phyloP scores from a whole-genome alignment of 495 filamentous ascomycete genomes.

The Evernia prunastri region DNA sequence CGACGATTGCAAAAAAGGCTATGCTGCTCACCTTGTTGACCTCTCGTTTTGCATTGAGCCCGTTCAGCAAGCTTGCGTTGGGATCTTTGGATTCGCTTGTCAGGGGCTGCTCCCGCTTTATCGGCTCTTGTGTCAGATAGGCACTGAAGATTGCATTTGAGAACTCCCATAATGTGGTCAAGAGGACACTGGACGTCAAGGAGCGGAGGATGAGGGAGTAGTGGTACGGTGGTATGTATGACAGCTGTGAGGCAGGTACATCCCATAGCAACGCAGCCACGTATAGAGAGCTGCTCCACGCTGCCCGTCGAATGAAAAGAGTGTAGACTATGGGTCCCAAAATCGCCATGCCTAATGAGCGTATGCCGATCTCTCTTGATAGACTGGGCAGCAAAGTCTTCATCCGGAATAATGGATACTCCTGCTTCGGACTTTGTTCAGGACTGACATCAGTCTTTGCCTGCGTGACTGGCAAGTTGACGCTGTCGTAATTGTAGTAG shows the following conservation, averaged over 20 bases:
- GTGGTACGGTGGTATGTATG: constrained; percentile 51
- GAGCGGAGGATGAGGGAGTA: constrained; percentile 52
- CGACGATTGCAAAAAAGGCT: constrained; percentile 11
- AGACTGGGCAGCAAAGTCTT: constrained; percentile 27
- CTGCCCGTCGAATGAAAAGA: constrained; percentile 52
- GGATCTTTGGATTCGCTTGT: constrained; percentile 81
- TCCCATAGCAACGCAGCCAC: constrained; percentile 67
- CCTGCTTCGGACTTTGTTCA: constrained; percentile 33
- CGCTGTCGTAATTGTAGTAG: constrained; percentile 63
- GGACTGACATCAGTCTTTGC: constrained; percentile 32
- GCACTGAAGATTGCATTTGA: constrained; percentile 69
- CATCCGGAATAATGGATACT: constrained; percentile 27
- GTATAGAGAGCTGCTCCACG: constrained; percentile 61
- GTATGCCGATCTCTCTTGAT: constrained; percentile 29
- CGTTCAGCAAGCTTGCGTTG: constrained; percentile 81
- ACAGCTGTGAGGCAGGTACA: constrained; percentile 59
- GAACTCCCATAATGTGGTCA: constrained; percentile 66
- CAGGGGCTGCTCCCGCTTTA: constrained; percentile 77
- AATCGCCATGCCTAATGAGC: constrained; percentile 40
- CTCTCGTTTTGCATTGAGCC: constrained; percentile 68
- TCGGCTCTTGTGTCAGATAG: constrained; percentile 70
- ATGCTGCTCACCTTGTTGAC: constrained; percentile 46
- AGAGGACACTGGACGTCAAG: constrained; percentile 55
- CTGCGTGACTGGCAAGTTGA: constrained; percentile 49
- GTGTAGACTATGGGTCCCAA: constrained; percentile 56